Conservation (phyloP, 805 yeast genomes). For the Tetrapisispora arboricola region DNA sequence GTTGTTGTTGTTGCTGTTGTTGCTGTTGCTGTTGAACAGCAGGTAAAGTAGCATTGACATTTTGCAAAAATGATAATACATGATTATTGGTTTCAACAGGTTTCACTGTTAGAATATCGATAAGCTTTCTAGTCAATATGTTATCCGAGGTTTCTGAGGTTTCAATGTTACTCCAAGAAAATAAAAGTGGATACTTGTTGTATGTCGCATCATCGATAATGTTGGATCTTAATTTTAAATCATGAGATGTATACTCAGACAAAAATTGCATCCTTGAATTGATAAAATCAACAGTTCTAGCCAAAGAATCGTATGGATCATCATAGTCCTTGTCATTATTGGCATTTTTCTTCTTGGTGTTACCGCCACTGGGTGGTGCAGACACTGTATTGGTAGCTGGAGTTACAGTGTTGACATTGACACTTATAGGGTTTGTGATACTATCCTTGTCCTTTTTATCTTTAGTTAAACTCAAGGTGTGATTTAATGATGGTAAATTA, state of each 20-base stretch:
- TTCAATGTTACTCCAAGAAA: slow-evolving; percentile 36
- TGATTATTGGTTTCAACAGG: slow-evolving; percentile 27
- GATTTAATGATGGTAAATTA: slow-evolving; percentile 23
- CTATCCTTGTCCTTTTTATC: slow-evolving; percentile 10
- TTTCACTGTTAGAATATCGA: slow-evolving; percentile 30
- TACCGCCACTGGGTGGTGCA: slow-evolving; percentile 6
- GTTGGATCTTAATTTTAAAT: slow-evolving; percentile 31
- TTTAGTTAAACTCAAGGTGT: slow-evolving; percentile 9
- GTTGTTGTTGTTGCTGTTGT: slow-evolving; percentile 11
- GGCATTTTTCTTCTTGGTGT: slow-evolving; percentile 24
- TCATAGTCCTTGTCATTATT: slow-evolving; percentile 30
- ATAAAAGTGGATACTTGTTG: slow-evolving; percentile 35
- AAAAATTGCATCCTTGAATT: slow-evolving; percentile 39
- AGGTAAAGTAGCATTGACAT: slow-evolving; percentile 11
- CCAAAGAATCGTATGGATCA: slow-evolving; percentile 38
- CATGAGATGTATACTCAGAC: slow-evolving; percentile 28
- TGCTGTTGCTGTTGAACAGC: slow-evolving; percentile 16
- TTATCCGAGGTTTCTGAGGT: slow-evolving; percentile 28
- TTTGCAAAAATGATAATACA: slow-evolving; percentile 24
- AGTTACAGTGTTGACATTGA: background rate
- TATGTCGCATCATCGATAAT: slow-evolving; percentile 22
- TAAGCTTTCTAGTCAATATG: slow-evolving; percentile 25
- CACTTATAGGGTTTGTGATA: background rate
- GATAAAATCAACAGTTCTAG: slow-evolving; percentile 37
- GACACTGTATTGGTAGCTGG: slow-evolving; percentile 7